These are phyloP conservation scores for Wickerhamomyces pijperi DNA, from an alignment of 805 yeast species.

Conservation along the genomic window DNA sequence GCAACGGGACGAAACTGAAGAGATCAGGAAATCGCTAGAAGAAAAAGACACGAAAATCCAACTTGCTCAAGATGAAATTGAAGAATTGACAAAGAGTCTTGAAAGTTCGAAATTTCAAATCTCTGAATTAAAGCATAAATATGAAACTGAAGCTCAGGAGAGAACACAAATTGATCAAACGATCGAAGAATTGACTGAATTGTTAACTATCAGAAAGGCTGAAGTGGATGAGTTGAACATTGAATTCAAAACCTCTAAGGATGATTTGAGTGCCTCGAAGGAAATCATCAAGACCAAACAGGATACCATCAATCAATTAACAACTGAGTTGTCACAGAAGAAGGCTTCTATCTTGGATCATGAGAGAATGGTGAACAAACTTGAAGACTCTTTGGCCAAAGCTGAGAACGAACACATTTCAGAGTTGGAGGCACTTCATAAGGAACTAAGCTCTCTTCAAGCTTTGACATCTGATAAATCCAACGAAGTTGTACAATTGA, in stretches of 20 bases:
- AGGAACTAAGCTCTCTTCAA: conserved; percentile 23
- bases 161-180: neutral
- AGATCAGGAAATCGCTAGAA: neutral
- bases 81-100: too few relatives aligned
- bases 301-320: conserved; percentile 5
- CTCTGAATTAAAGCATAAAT: neutral
- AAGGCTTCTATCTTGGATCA: conserved; percentile 10
- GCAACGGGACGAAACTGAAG: neutral
- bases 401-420: conserved; percentile 25
- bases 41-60: too few relatives aligned
- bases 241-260: conserved; percentile 7
- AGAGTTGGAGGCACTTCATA: conserved; percentile 25
- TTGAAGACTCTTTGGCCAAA: conserved; percentile 21
- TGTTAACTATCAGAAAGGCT: conserved; percentile 15
- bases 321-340: conserved; percentile 4
- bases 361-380: conserved; percentile 15
- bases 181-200: conserved; percentile 9
- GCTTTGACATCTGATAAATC: conserved; percentile 18
- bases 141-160: conserved; percentile 2
- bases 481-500: conserved; percentile 17
- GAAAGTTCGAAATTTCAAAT: neutral
- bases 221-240: conserved; percentile 18
- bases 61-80: too few relatives aligned
- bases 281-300: conserved; percentile 4
- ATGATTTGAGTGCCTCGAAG: conserved; percentile 3